Evolutionary conservation across 108 stramenopile genomes (phyloP), one percentile per base, ranked within the genome.

Genomic region (Nitzschia palea): DNA sequence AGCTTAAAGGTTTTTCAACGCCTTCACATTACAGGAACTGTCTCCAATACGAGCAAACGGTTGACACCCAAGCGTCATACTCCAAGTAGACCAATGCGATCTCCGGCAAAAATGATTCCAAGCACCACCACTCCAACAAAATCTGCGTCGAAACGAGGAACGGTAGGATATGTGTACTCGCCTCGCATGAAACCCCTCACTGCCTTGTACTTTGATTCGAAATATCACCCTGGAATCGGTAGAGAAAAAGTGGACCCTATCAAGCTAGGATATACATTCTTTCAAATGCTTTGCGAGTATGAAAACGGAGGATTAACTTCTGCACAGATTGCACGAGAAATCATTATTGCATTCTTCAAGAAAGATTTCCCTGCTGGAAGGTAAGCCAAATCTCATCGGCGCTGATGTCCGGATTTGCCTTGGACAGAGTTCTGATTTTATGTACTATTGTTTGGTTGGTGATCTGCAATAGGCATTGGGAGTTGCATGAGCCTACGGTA

Each of bases 151-250:
- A 47, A 32, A 33, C 30, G 27, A 17, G 15, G 29, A 4, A 50
- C 1, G 1, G 27, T 14, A 2, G 59, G 43, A 40, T 63, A 32
- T 42, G 45, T 63, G 6, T 63, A 63, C 33, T 63, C 62, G 27
- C 62, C 62, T 17, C 64, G 73, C 8, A 74, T 74, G 73, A 74
- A 74, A 33, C 73, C 73, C 2, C 18, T 66, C 12, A 74, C 73
- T 10, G 59, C 67, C n/a, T 29, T 74, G 15, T 61, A 51, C 26
- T 74, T 59, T 44, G 32, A 42, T 37, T 58, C 55, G 23, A 74
- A 59, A 48, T 74, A 64, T 37, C 73, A 74, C 54, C 73, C 73
- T 36, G 73, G 73, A 27, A 8, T 74, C n/a, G 73, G 73, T 10
- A 29, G 25, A 2, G 73, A 74, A 34, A 29, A 28, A 2, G 36